Percentiles rank a stretch among this genome's conserved stretches.
Conservation (phyloP, 805 yeast species). For the Candida piceae region DNA sequence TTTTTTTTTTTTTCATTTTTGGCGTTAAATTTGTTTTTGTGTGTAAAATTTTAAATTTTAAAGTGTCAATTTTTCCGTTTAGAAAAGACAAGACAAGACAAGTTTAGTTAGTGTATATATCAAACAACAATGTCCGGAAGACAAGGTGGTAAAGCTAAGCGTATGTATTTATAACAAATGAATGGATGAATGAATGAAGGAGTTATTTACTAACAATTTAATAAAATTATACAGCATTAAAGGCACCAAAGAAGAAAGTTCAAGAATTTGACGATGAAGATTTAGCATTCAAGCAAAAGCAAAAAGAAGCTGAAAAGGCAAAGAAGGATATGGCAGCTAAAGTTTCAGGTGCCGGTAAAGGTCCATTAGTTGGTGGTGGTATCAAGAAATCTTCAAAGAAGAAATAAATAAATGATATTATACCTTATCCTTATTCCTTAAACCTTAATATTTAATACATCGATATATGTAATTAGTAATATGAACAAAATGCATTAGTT, state of each 20-base stretch:
- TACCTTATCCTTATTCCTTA: too few relatives aligned
- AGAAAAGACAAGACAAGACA: too few relatives aligned
- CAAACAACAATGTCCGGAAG: constrained; percentile 72
- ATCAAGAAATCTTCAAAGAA: constrained; percentile 96
- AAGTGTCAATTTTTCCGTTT: too few relatives aligned
- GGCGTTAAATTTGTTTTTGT: too few relatives aligned
- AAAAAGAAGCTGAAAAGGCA: constrained; percentile 91
- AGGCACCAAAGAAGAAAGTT: constrained; percentile 76
- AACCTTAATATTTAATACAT: too few relatives aligned
- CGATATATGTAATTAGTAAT: too few relatives aligned
- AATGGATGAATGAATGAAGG: not conserved
- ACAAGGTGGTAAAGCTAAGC: constrained; percentile 97
- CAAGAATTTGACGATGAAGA: constrained; percentile 85
- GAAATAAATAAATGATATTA: too few relatives aligned
- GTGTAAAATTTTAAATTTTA: too few relatives aligned
- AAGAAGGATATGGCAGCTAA: constrained; percentile 84
- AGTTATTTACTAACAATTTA: constrained; percentile 1
- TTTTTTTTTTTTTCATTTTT: too few relatives aligned
- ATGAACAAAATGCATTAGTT: too few relatives aligned
- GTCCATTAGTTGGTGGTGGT: constrained; percentile 91
- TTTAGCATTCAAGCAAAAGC: constrained; percentile 84
- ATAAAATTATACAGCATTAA: constrained; percentile 38
- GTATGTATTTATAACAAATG: too few relatives aligned
- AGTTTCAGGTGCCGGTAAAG: constrained; percentile 85
- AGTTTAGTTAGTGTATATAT: too few relatives aligned